Percentiles rank a stretch among this genome's conserved stretches.
Evolutionary conservation across 1,139 yeast genomes (phyloP).

Genomic region (Taiozyma sp.): DNA sequence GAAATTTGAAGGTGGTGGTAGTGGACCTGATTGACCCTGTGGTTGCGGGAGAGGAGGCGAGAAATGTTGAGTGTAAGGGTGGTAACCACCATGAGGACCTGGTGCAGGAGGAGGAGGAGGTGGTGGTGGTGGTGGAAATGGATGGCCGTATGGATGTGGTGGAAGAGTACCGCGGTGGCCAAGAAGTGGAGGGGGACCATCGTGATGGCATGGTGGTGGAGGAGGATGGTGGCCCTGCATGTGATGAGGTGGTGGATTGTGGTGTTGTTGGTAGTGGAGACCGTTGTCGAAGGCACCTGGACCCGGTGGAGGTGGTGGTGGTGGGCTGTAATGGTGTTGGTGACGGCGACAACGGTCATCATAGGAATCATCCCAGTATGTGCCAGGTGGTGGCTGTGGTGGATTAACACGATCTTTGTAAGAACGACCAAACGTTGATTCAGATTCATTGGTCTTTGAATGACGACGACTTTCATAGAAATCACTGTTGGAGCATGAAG

Average conservation of each 20-base stretch:
- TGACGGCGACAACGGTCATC: slow-evolving; percentile 3
- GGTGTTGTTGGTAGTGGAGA: neutral
- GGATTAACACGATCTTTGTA: neutral
- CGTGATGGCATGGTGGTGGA: neutral
- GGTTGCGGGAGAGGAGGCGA: slow-evolving; percentile 9
- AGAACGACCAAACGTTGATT: neutral
- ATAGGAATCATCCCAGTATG: neutral
- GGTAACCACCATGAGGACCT: slow-evolving; percentile 1
- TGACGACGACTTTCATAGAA: neutral
- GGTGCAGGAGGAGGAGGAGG: slow-evolving; percentile 8
- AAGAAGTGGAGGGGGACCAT: neutral
- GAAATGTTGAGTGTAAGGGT: slow-evolving; percentile 1
- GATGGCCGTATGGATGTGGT: neutral
- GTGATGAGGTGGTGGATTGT: neutral
- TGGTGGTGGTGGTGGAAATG: slow-evolving; percentile 5
- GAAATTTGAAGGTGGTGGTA: slow-evolving; percentile 9
- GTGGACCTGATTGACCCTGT: slow-evolving; percentile 3
- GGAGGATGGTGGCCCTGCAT: neutral
- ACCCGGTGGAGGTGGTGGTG: slow-evolving; percentile 5
- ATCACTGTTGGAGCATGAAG: slow-evolving; percentile 2
- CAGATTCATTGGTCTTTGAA: neutral
- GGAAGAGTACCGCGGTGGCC: neutral
- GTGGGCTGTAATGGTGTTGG: slow-evolving; percentile 3
- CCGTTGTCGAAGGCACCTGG: neutral
- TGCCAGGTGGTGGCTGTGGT: slow-evolving; percentile 13